Evolutionary conservation across 306 rosid species (phyloP), one percentile per base, ranked within the genome.

Genomic region (Alnus glutinosa): DNA sequence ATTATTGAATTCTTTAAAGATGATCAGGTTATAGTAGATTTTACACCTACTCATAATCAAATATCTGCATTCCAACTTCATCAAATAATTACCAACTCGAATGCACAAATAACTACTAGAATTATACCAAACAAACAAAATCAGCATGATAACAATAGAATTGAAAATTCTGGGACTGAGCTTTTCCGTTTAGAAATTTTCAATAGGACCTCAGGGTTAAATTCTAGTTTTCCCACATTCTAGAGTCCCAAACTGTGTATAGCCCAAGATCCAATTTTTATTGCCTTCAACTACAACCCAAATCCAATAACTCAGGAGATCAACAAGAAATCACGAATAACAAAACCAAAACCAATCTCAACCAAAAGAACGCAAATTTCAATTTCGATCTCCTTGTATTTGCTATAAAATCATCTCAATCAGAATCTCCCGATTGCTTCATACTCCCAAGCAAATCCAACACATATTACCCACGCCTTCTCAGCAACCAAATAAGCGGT

Each of bases 401-500:
- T 13, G 54, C 66, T 18, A 49, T 2, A 50, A 49, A 30, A 15
- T 50, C 9, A 42, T 51, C 46, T 48, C 5, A 34, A 59, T 49
- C 71, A 36, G 62, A 70, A 46, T 50, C 66, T 42, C 66, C 3
- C 66, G 55, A 15, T n/a, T 14, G 23, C 47, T 28, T 49, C 39
- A 46, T 12, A 49, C 14, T 49, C 52, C 52, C 36, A 47, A 46
- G 30, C 15, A 54, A 63, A 49, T 57, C 16, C 37, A 16, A 68
- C 39, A 62, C 30, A 55, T 69, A 37, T 19, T 70, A n/a, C 23
- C 71, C 32, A 67, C 66, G 13, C 3, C 18, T 63, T 55, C 74
- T 59, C 79, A 59, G 48, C 67, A 68, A 55, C 76, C 77, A 57
- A 49, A 46, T 80, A 44, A 54, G 39, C 28, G 30, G 30, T 4